Evolutionary conservation across 2,329 filamentous ascomycete genomes (phyloP), one percentile per base, ranked within the genome.

Genomic region (Hypomyces rosellus): DNA sequence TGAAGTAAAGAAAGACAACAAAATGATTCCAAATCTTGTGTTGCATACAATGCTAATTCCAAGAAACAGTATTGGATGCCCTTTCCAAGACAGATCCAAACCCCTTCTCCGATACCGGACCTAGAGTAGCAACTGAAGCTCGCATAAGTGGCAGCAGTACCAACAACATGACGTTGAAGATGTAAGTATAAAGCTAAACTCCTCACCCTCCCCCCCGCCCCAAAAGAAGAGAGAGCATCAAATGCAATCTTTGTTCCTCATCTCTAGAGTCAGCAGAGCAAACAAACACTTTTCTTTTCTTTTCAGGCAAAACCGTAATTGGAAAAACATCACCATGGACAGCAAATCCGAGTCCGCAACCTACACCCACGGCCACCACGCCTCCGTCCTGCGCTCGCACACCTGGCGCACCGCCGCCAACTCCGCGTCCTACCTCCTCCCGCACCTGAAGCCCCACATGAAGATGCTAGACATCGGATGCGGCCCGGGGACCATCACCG

Each of bases 401-500:
- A 60, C 60, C 14, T 61, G 58, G 50, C 71, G 73, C 50, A 74
- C 71, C 2, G 70, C 65, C 30, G 61, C 68, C n/a, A 64, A 65
- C n/a, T 69, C 69, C 40, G 72, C 71, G 2, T 63, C 62, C 49
- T 72, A 70, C 53, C 59, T 76, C 3, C 54, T 74, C 2, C 68
- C 69, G 1, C 57, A 72, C 55, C 61, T 76, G 53, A 63, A 67
- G 37, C 57, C 63, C 0, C 58, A 60, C 6, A 65, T 70, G 62
- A 57, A 53, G 16, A 64, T 77, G 42, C 69, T 77, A 47, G 74
- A 77, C 54, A 63, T 75, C 33, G 74, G 74, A 47, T 75, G 73
- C 58, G 74, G 74, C 0, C 72, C 74, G 0, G 74, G 73, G 4
- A 73, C 69, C 43, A 76, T 77, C 60, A 74, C 73, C 11, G 63